phyloP scores from a whole-genome alignment of 257 asterid genomes.

The Fraxinus anomala region DNA sequence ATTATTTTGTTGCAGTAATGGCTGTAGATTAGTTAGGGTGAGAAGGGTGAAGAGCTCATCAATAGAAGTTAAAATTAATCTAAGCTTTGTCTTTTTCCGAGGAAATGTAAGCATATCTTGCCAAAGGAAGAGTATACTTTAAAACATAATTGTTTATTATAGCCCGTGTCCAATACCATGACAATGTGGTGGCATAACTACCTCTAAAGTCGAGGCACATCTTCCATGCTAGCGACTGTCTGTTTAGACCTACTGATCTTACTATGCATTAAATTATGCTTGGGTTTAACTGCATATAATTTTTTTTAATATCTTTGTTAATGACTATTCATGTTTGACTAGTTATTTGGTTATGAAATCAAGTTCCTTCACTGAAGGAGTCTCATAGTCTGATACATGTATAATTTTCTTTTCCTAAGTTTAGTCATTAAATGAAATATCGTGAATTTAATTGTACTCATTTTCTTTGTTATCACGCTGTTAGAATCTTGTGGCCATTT shows the following conservation, averaged over 20 bases:
- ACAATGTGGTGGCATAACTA: neutral
- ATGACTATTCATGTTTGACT: neutral
- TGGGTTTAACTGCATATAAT: neutral
- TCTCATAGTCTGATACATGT: neutral
- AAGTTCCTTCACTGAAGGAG: neutral
- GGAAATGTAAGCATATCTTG: neutral
- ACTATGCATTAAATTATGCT: neutral
- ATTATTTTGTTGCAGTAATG: neutral
- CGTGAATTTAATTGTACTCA: neutral
- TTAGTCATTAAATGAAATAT: neutral
- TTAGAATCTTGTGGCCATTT: slow-evolving; percentile 1
- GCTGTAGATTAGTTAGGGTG: neutral
- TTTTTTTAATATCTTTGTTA: neutral
- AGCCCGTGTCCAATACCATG: neutral
- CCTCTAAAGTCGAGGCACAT: neutral
- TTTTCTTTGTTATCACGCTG: slow-evolving; percentile 6
- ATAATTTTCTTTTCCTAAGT: neutral
- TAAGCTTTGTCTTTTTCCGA: neutral
- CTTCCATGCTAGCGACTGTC: neutral
- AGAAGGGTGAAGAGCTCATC: neutral
- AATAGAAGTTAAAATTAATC: neutral
- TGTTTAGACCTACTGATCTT: neutral
- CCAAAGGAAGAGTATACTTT: neutral
- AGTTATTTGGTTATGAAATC: neutral
- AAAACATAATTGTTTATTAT: neutral